Percentiles rank a stretch among this genome's conserved stretches.
These are phyloP conservation scores for Crithidia expoeki DNA, from an alignment of 208 protist species.

Conservation along the genomic window DNA sequence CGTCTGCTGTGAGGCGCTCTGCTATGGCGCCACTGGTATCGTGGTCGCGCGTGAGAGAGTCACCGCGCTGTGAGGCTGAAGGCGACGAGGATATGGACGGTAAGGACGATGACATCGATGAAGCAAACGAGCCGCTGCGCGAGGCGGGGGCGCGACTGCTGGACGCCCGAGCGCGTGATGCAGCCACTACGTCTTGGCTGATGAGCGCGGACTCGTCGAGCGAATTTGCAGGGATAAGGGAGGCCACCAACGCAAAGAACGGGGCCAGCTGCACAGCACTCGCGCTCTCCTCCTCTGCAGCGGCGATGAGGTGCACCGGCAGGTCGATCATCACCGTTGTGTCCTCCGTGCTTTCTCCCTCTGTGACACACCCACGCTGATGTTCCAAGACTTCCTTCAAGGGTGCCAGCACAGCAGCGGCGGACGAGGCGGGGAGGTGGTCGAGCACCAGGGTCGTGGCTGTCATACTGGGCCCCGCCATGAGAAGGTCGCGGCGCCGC, in stretches of 20 bases:
- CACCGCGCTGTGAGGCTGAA: not conserved
- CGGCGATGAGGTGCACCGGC: constrained; percentile 49
- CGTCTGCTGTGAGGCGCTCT: constrained; percentile 16
- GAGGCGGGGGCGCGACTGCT: constrained; percentile 16
- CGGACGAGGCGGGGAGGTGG: constrained; percentile 29
- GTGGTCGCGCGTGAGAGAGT: not conserved
- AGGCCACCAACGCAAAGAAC: constrained; percentile 55
- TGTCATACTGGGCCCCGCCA: constrained; percentile 46
- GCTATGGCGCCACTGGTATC: not conserved
- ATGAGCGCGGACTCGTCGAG: constrained; percentile 53
- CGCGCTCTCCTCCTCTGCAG: constrained; percentile 46
- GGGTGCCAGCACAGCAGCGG: constrained; percentile 12
- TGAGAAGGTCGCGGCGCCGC: constrained; percentile 36
- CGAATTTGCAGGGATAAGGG: constrained; percentile 40
- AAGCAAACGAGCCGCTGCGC: constrained; percentile 12
- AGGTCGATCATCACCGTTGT: not conserved
- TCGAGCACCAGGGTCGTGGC: constrained; percentile 62
- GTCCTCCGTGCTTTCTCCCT: not conserved
- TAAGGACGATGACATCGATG: not conserved
- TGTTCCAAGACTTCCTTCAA: constrained; percentile 27
- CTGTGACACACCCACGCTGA: constrained; percentile 14
- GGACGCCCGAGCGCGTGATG: constrained; percentile 33
- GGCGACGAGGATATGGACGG: constrained; percentile 6
- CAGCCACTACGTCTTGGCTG: constrained; percentile 66
- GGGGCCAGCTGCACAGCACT: constrained; percentile 38